phyloP scores from a whole-genome alignment of 306 rosid genomes.

The Prinsepia uniflora region DNA sequence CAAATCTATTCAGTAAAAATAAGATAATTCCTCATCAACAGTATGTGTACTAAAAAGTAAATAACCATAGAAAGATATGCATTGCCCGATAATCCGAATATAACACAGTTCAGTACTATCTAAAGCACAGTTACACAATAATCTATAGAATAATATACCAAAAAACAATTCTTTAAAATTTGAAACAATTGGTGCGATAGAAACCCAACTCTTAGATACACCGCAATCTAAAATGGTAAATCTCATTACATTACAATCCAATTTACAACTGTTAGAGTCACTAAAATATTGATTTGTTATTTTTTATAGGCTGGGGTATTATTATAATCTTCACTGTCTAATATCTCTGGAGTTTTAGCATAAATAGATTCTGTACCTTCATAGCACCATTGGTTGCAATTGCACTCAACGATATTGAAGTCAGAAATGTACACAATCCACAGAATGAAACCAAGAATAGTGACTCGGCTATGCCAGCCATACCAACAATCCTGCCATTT shows the following conservation, averaged over 20 bases:
- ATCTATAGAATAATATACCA: neutral
- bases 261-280: neutral
- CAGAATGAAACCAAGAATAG: conserved; percentile 72
- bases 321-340: neutral
- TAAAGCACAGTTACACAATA: neutral
- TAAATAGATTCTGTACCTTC: conserved; percentile 59
- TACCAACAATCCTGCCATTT: conserved; percentile 91
- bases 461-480: conserved; percentile 90
- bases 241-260: neutral
- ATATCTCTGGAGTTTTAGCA: neutral
- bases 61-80: neutral
- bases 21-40: neutral
- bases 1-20: conserved; percentile 4
- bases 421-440: conserved; percentile 89
- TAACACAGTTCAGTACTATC: neutral
- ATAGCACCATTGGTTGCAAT: conserved; percentile 99
- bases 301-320: neutral
- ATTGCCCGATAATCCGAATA: neutral
- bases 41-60: neutral
- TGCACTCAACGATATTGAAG: conserved; percentile 92
- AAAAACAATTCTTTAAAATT: neutral
- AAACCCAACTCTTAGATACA: neutral
- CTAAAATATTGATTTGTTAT: neutral
- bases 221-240: neutral
- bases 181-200: neutral